Evolutionary conservation across 192 early-diverging fungal genomes (phyloP), one percentile per base, ranked within the genome.

Genomic region (Coemansia sp.): DNA sequence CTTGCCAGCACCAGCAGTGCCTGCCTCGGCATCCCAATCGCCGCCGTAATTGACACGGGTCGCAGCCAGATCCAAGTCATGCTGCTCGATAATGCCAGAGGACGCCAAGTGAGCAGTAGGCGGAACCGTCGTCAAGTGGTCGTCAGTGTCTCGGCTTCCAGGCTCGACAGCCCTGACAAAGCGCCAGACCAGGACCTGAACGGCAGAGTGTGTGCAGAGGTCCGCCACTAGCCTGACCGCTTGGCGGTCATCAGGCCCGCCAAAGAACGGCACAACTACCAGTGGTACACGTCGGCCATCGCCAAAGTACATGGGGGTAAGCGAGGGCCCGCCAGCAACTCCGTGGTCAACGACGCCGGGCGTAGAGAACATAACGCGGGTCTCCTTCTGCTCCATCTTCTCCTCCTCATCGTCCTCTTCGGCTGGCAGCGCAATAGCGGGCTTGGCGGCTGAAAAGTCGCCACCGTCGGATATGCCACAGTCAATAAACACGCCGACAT

Each of bases 181-280:
- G 46, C 86, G 82, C 62, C 88, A 70, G 3, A 91, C 73, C 1
- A 84, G 74, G 3, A 91, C 86, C 59, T 80, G 80, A 5, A 84
- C 87, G 2, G 70, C 66, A 7, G 84, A 76, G 44, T 79, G 81
- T 14, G 74, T 76, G 63, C 79, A 81, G 55, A 81, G 70, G 35
- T 85, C 64, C 71, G 80, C 28, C 0, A 81, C 86, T 30, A 94
- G 62, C 3, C 82, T 82, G 30, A 87, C 74, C 0, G 88, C 87
- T 38, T 89, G 88, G 70, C 88, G 84, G 77, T 95, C 93, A 66
- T 96, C 95, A 2, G 69, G 55, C 2, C 90, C 88, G 14, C 93
- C 93, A 53, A 89, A 72, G 71, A 92, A 91, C 16, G 89, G 87
- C 21, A 95, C 86, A 3, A 94, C 79, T 26, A 96, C 78, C 6